phyloP scores from a whole-genome alignment of 176 grass and related monocot genomes.

The Triticum turgidum region DNA sequence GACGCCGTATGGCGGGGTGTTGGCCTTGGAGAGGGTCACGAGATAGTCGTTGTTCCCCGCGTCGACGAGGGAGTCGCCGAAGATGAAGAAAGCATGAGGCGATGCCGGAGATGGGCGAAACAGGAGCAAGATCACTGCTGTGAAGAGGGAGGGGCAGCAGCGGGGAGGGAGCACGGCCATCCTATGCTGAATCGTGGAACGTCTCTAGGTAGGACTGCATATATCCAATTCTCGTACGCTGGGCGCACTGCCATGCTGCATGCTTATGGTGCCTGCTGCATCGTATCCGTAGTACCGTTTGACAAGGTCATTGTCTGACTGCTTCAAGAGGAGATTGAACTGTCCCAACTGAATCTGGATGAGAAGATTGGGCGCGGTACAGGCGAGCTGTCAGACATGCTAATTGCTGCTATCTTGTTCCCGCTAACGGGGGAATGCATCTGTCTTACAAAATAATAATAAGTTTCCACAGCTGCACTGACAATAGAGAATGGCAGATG shows the following conservation, averaged over 20 bases:
- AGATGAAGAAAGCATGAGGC: constrained; percentile 59
- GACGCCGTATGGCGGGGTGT: constrained; percentile 74
- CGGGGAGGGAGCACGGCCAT: constrained; percentile 39
- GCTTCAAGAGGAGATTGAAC: constrained; percentile 5
- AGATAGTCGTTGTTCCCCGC: constrained; percentile 88
- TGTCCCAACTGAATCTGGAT: neutral
- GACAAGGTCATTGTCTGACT: constrained; percentile 34
- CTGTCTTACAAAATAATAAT: neutral
- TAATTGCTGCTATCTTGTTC: no score
- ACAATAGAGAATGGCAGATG: neutral
- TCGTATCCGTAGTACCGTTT: neutral
- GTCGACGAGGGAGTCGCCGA: constrained; percentile 94
- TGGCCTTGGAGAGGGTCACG: constrained; percentile 80
- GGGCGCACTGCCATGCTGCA: constrained; percentile 6
- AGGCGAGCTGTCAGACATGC: neutral
- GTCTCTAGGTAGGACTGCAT: constrained; percentile 25
- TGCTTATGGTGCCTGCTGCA: neutral
- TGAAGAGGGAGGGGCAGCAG: constrained; percentile 13
- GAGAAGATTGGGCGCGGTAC: neutral
- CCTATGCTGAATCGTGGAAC: neutral
- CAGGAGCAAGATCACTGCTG: constrained; percentile 36
- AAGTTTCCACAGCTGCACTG: neutral
- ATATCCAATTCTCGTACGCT: neutral
- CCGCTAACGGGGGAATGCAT: neutral
- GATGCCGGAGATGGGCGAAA: constrained; percentile 30